These are phyloP conservation scores for Lippia alba DNA, from an alignment of 305 asterid genomes.

Conservation along the genomic window DNA sequence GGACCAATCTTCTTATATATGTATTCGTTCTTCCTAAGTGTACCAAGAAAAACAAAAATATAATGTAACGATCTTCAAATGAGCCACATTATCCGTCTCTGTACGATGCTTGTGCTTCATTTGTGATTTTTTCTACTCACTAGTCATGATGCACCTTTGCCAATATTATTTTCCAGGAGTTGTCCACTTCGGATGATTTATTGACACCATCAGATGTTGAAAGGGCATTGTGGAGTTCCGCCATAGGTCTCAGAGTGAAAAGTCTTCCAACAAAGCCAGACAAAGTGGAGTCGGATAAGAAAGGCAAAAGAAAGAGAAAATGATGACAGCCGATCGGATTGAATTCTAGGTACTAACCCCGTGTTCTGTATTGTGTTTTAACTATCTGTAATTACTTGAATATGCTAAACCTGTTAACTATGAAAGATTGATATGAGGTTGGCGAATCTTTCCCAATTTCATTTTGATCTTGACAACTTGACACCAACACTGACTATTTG, in stretches of 20 bases:
- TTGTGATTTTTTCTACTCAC: not conserved
- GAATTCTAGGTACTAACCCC: not conserved
- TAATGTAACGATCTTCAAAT: not conserved
- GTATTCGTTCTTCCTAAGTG: too few relatives aligned
- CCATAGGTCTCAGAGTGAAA: constrained; percentile 41
- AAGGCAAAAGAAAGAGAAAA: constrained; percentile 60
- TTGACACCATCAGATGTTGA: constrained; percentile 83
- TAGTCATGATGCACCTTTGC: not conserved
- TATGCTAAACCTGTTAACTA: constrained; percentile 1
- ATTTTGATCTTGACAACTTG: too few relatives aligned
- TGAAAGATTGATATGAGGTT: not conserved
- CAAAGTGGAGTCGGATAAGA: constrained; percentile 32
- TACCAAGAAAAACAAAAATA: not conserved
- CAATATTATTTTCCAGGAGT: constrained; percentile 47
- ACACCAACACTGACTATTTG: too few relatives aligned
- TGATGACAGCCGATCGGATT: constrained; percentile 30
- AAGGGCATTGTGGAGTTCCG: constrained; percentile 79
- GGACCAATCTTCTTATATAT: not conserved
- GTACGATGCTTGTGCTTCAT: not conserved
- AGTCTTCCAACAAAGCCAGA: constrained; percentile 39
- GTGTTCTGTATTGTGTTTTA: not conserved
- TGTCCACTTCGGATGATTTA: constrained; percentile 46
- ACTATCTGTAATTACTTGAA: not conserved
- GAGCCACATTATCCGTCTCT: too few relatives aligned
- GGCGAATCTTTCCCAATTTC: too few relatives aligned